A percentile compares a stretch with the other conserved stretches of the same genome.
These are phyloP conservation scores for Magnusiomyces clavatus DNA, from an alignment of 1,139 yeast genomes.

Conservation along the genomic window DNA sequence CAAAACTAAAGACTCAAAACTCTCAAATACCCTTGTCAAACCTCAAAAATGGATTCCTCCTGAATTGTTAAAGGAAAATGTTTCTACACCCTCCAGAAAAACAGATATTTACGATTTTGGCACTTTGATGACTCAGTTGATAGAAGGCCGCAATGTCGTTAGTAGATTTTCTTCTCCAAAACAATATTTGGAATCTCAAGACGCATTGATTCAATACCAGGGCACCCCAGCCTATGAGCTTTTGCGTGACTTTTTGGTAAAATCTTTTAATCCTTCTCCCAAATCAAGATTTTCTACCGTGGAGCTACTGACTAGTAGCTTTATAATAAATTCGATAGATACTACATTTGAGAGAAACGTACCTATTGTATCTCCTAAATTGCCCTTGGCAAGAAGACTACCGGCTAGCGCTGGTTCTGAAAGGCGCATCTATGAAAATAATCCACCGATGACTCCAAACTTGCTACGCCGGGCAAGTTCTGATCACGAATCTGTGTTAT, in stretches of 20 bases:
- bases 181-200: background rate
- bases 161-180: constrained; percentile 1
- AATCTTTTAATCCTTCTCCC: constrained; percentile 57
- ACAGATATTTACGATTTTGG: constrained; percentile 95
- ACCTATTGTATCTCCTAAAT: background rate
- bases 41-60: constrained; percentile 67
- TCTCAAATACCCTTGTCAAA: constrained; percentile 19
- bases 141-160: constrained; percentile 51
- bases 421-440: too few relatives aligned
- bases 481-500: background rate
- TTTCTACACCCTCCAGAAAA: constrained; percentile 50
- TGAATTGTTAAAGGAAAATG: constrained; percentile 41
- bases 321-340: background rate
- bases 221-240: constrained; percentile 41
- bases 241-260: constrained; percentile 55
- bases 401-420: constrained; percentile 1
- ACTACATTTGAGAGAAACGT: background rate
- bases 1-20: constrained; percentile 14
- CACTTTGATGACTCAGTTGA: constrained; percentile 62
- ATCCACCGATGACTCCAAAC: constrained; percentile 11
- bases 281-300: constrained; percentile 74
- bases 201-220: background rate
- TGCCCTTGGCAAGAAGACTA: constrained; percentile 8
- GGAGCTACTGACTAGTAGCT: constrained; percentile 42
- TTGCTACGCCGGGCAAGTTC: constrained; percentile 11